These are phyloP conservation scores for Pterulicium gracile DNA, from an alignment of 1,284 basidiomycete species.

Conservation along the genomic window DNA sequence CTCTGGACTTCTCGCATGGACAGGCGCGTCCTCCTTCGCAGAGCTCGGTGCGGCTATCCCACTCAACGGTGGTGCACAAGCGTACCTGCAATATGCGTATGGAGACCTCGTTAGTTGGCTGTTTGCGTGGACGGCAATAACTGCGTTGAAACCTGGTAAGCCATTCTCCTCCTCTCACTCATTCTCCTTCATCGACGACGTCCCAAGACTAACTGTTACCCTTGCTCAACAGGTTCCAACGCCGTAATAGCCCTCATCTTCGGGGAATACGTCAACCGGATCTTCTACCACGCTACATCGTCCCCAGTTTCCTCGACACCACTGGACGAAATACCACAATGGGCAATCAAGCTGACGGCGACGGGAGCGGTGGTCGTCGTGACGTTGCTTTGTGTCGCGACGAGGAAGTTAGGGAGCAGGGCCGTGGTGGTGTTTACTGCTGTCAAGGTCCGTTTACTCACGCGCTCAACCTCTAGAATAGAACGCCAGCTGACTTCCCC, in stretches of 20 bases:
- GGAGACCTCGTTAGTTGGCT: conserved; percentile 80
- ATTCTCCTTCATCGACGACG: too few species aligned
- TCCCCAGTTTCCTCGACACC: conserved; percentile 55
- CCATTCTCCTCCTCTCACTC: neutral
- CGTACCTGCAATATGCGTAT: conserved; percentile 80
- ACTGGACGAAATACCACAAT: conserved; percentile 80
- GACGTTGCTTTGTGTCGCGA: conserved; percentile 68
- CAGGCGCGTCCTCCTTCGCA: conserved; percentile 85
- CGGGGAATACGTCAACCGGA: conserved; percentile 80
- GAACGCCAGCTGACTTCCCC: conserved; percentile 5
- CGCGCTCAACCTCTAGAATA: conserved; percentile 4
- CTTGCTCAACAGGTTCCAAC: conserved; percentile 58
- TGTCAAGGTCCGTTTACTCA: conserved; percentile 54
- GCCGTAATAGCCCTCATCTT: conserved; percentile 67
- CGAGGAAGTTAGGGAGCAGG: conserved; percentile 71
- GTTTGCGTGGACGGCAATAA: conserved; percentile 86
- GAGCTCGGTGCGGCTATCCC: conserved; percentile 81
- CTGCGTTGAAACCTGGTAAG: conserved; percentile 76
- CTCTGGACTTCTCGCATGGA: conserved; percentile 82
- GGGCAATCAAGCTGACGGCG: conserved; percentile 90
- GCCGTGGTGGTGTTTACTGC: conserved; percentile 80
- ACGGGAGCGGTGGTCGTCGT: conserved; percentile 63
- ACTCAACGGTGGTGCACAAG: conserved; percentile 85
- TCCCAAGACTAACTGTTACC: too few species aligned
- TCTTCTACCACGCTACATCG: conserved; percentile 57